Conservation (phyloP, 1,139 yeast species). For the Yamadazyma conglobata region DNA sequence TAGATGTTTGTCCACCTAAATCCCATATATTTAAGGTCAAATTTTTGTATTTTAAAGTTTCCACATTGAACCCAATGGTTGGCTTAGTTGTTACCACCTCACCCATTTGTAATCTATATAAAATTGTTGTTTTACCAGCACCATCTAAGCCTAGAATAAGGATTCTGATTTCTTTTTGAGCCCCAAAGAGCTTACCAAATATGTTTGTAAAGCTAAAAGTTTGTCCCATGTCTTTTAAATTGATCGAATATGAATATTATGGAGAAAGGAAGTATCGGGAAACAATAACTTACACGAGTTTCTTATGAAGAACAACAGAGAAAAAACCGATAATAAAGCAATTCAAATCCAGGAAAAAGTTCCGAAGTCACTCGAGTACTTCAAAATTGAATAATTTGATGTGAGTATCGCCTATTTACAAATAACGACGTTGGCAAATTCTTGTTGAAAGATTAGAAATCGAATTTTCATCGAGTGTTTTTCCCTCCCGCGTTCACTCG, state of each 20-base stretch:
- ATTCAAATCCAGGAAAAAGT: too few species aligned
- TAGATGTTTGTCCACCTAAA: conserved; percentile 95
- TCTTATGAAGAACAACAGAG: too few species aligned
- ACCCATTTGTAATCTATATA: conserved; percentile 87
- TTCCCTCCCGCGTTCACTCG: too few species aligned
- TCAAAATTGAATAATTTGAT: too few species aligned
- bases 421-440: too few species aligned
- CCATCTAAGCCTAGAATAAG: conserved; percentile 93
- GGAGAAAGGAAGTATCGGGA: background rate
- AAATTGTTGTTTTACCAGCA: conserved; percentile 95
- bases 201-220: conserved; percentile 70
- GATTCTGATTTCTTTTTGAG: conserved; percentile 85
- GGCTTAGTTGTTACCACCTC: conserved; percentile 95
- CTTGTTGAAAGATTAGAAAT: too few species aligned
- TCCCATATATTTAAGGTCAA: conserved; percentile 87
- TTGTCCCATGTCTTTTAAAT: conserved; percentile 59
- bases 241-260: background rate
- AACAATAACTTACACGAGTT: background rate
- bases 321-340: background rate
- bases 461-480: too few species aligned
- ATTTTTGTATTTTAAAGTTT: conserved; percentile 85
- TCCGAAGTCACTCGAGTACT: too few species aligned
- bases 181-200: conserved; percentile 85
- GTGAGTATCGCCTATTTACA: too few species aligned
- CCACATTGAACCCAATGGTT: conserved; percentile 96